A percentile compares a stretch with the other conserved stretches of the same genome.
Conservation (phyloP, 495 filamentous ascomycete genomes). For the Aspergillus nanangensis region DNA sequence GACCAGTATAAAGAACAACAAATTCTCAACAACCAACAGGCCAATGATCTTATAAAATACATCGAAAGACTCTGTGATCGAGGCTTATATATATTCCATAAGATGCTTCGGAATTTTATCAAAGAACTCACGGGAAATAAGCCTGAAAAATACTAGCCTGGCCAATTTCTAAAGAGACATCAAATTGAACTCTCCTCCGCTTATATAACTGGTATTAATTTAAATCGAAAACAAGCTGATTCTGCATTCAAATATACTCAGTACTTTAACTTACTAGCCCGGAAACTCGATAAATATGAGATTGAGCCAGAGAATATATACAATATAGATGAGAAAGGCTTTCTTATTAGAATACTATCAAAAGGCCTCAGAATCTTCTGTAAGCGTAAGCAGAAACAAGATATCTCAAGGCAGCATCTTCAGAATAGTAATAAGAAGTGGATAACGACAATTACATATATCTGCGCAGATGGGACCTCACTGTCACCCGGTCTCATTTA, state of each 20-base stretch:
- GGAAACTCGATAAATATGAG: background rate
- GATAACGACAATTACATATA: slow-evolving; percentile 8
- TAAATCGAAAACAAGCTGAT: no score
- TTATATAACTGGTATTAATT: background rate
- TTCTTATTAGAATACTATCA: no score
- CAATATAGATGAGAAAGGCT: slow-evolving; percentile 4
- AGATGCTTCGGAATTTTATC: no score
- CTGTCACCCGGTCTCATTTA: slow-evolving; percentile 6
- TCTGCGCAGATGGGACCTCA: background rate
- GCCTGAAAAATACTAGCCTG: background rate
- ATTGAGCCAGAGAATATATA: background rate
- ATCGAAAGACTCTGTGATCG: background rate
- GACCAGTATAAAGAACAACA: background rate
- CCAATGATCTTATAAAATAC: background rate
- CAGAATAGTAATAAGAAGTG: slow-evolving; percentile 7
- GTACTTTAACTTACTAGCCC: background rate
- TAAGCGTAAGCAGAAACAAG: background rate
- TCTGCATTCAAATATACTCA: background rate
- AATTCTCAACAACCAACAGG: background rate
- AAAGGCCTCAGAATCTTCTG: slow-evolving; percentile 8
- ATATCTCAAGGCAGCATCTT: slow-evolving; percentile 1
- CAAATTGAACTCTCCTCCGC: background rate
- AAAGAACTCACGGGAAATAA: background rate
- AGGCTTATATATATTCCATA: background rate
- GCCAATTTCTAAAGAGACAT: no score